phyloP scores from a whole-genome alignment of 192 early-diverging fungal species.

The Coemansia sp. region DNA sequence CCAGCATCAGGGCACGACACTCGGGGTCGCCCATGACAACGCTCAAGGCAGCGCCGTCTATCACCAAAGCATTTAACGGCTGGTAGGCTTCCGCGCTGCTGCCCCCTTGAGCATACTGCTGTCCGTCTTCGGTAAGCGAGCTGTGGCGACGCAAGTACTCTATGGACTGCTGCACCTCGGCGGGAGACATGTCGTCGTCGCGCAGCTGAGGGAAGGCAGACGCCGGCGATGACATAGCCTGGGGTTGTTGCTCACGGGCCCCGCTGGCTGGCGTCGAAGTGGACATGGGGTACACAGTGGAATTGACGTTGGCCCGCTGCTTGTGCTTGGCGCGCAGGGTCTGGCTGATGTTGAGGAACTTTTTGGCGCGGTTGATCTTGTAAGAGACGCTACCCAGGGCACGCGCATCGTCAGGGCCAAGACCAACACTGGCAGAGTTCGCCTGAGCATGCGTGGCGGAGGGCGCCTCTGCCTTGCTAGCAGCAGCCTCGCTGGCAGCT shows the following conservation, averaged over 20 bases:
- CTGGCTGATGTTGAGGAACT: constrained; percentile 67
- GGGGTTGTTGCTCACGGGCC: background rate
- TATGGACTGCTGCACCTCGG: constrained; percentile 44
- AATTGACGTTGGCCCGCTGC: constrained; percentile 60
- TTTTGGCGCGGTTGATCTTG: constrained; percentile 47
- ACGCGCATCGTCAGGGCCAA: constrained; percentile 32
- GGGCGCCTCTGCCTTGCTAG: background rate
- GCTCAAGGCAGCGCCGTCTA: constrained; percentile 84
- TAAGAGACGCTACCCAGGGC: constrained; percentile 53
- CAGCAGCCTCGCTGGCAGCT: constrained; percentile 18
- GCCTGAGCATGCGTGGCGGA: background rate
- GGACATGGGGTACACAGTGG: constrained; percentile 13
- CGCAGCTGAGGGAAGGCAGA: constrained; percentile 17
- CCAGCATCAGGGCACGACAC: constrained; percentile 64
- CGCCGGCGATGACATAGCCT: background rate
- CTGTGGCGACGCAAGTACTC: constrained; percentile 45
- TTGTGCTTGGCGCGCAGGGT: constrained; percentile 57
- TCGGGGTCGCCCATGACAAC: constrained; percentile 62
- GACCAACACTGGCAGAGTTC: constrained; percentile 16
- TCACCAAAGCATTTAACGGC: constrained; percentile 67
- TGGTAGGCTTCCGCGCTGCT: constrained; percentile 36
- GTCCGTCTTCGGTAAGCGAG: constrained; percentile 35
- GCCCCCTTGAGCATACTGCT: constrained; percentile 35
- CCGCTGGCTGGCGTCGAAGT: background rate
- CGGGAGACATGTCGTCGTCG: constrained; percentile 28